Base-by-base conservation (phyloP, 2,329 filamentous ascomycete species). In the Neopestalotiopsis rosae region DNA sequence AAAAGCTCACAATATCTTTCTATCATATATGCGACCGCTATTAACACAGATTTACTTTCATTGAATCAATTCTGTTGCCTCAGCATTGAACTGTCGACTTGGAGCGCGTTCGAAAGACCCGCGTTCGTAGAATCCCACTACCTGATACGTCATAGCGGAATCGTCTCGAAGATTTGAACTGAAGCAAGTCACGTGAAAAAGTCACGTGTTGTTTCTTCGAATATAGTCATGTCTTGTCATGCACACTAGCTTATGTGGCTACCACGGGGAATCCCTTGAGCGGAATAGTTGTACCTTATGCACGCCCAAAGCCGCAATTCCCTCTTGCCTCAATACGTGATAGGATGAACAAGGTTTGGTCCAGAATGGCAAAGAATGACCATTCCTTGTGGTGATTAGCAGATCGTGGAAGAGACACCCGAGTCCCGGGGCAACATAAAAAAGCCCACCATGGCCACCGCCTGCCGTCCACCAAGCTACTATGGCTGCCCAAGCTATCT, bases 341-440 rank as follows among this genome's bases (percentile, higher is more conserved):
- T 52, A 52, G 45, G 45, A 52, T 52, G 45, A 52, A 52, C n/a
- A 52, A 52, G 45, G 45, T 52, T 52, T 52, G 45, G 42, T 49
- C 42, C 42, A 49, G 42, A 49, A 49, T 49, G 42, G 20, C 34
- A 38, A 6, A 38, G 34, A 38, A 38, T 10, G 34, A 38, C 34
- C 34, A 52, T 52, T 52, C 45, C 45, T 52, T n/a, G 45, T 52
- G 45, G 45, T 52, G 45, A 52, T 52, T 52, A 28, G 45, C 20
- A 52, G 45, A 52, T 52, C 45, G n/a, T 52, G 45, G 45, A 52
- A 52, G 45, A 38, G 17, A n/a, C 45, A 52, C 45, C 45, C 45
- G 45, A 52, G 45, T 52, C n/a, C 45, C 45, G 45, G 24, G 24
- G 5, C 17, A 52, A 20, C 45, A 9, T 52, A 6, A 52, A 52